Percentiles rank a stretch among this genome's conserved stretches.
phyloP scores from a whole-genome alignment of 768 basidiomycete genomes.

The Trametes villosa region DNA sequence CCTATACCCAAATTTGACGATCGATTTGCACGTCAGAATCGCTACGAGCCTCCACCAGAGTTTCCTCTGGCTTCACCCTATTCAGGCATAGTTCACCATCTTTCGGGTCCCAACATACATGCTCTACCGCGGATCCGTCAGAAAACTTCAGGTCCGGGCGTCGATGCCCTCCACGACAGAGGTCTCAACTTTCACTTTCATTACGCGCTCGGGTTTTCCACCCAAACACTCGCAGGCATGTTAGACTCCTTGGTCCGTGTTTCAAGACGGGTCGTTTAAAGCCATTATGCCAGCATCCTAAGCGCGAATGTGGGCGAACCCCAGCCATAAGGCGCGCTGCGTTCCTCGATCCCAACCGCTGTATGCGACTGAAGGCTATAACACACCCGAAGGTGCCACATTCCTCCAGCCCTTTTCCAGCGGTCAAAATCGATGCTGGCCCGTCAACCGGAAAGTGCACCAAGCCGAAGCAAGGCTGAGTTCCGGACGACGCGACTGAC shows the following conservation, averaged over 20 bases:
- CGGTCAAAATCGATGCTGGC: constrained; percentile 71
- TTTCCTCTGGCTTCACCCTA: constrained; percentile 95
- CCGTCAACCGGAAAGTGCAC: constrained; percentile 46
- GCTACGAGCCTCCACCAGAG: constrained; percentile 95
- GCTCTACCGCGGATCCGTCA: constrained; percentile 80
- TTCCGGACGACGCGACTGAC: constrained; percentile 64
- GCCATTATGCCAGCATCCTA: constrained; percentile 80
- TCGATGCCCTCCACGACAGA: constrained; percentile 69
- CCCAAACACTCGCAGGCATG: constrained; percentile 81
- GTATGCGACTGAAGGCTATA: constrained; percentile 64
- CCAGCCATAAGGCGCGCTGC: constrained; percentile 61
- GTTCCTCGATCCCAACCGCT: constrained; percentile 62
- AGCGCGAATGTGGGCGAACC: constrained; percentile 59
- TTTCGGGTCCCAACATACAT: constrained; percentile 87
- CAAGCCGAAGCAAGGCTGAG: constrained; percentile 32
- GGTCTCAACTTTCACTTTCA: constrained; percentile 74
- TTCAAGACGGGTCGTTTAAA: constrained; percentile 83
- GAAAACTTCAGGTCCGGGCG: constrained; percentile 76
- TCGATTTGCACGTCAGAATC: constrained; percentile 97
- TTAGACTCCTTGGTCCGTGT: constrained; percentile 89
- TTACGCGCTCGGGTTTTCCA: constrained; percentile 67
- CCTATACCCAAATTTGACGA: constrained; percentile 95
- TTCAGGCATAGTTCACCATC: constrained; percentile 90
- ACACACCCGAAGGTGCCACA: constrained; percentile 69
- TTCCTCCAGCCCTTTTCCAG: constrained; percentile 62